Conservation (phyloP, 371 early-diverging fungal species). For the Syncephalis plumigaleata region DNA sequence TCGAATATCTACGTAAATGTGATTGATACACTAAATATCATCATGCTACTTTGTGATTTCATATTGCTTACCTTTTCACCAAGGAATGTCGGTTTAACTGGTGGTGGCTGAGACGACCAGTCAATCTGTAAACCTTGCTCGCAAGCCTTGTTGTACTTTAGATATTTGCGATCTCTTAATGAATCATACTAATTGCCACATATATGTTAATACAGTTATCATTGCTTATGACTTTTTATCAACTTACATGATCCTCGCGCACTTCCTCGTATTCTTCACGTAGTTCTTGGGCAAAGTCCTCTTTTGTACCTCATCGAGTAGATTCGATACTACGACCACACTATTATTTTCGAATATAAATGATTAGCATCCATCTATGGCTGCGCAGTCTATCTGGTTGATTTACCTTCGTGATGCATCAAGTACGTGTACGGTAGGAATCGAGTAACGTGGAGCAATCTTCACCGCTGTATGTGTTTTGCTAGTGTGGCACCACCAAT, state of each 20-base stretch:
- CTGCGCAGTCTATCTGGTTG: neutral
- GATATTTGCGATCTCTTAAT: constrained; percentile 59
- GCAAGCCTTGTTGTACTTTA: constrained; percentile 47
- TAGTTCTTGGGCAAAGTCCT: constrained; percentile 72
- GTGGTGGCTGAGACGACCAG: constrained; percentile 33
- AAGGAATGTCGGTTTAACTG: constrained; percentile 56
- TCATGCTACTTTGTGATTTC: no score
- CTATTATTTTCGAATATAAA: constrained; percentile 3
- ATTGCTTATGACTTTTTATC: no score
- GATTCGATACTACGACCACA: constrained; percentile 44
- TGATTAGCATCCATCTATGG: neutral
- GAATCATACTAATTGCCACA: constrained; percentile 37
- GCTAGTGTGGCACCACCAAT: constrained; percentile 89
- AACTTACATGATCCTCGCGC: constrained; percentile 54
- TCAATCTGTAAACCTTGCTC: constrained; percentile 39
- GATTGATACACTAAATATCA: no score
- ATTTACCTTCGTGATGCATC: constrained; percentile 67
- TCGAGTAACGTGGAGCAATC: constrained; percentile 67
- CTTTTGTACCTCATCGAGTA: constrained; percentile 53
- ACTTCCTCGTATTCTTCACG: constrained; percentile 86
- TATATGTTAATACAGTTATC: no score
- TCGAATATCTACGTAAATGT: constrained; percentile 39
- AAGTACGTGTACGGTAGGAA: constrained; percentile 50
- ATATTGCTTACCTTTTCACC: constrained; percentile 40
- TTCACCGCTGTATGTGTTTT: constrained; percentile 93